Percentiles rank a stretch among this genome's conserved stretches.
These are phyloP conservation scores for Conringia planisiliqua DNA, from an alignment of 345 rosid genomes.

Conservation along the genomic window DNA sequence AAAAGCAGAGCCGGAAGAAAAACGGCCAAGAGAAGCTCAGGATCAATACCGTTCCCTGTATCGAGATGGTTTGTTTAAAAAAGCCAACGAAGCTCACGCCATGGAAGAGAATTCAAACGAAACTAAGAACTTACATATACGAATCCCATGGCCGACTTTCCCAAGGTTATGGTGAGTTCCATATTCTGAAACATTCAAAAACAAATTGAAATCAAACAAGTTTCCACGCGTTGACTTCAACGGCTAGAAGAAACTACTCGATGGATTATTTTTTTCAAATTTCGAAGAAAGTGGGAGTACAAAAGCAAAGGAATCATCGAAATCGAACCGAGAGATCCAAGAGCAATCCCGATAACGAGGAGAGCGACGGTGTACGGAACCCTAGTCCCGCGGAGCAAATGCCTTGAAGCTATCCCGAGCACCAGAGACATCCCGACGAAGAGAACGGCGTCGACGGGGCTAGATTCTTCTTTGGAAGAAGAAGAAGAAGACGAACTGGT, in stretches of 20 bases:
- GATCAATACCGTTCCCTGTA: conserved; percentile 82
- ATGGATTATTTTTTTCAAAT: background rate
- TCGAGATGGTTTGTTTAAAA: background rate
- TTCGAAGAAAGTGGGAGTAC: background rate
- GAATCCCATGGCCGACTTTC: conserved; percentile 81
- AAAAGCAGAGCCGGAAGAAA: conserved; percentile 97
- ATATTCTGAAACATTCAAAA: conserved; percentile 51
- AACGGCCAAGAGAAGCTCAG: conserved; percentile 83
- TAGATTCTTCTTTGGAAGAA: conserved; percentile 12
- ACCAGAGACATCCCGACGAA: conserved; percentile 72
- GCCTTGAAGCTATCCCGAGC: conserved; percentile 77
- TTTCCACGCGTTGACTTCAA: background rate
- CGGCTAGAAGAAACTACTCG: background rate
- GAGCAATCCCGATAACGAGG: conserved; percentile 77
- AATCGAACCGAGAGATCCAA: conserved; percentile 76
- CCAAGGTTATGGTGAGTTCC: conserved; percentile 75
- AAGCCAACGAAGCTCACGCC: background rate
- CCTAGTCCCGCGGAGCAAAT: conserved; percentile 76
- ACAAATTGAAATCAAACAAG: background rate
- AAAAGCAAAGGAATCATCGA: background rate
- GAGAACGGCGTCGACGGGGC: conserved; percentile 73
- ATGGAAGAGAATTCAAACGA: background rate
- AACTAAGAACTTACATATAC: conserved; percentile 62
- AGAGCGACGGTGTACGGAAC: conserved; percentile 94
- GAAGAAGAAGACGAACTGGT: background rate